Conservation (phyloP, 306 rosid species). For the Mimosa pudica region DNA sequence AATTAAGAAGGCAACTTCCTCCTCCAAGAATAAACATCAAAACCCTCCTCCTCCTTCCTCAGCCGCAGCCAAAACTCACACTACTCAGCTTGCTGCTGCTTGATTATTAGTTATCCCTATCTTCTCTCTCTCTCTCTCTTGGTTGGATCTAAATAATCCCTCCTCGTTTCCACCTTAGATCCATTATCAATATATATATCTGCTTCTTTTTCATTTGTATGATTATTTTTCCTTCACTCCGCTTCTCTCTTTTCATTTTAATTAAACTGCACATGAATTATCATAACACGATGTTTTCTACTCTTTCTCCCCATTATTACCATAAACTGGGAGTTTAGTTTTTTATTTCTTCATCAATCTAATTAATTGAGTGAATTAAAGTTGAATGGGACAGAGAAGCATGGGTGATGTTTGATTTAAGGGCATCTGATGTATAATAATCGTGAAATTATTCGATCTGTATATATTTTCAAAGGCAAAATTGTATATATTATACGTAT, state of each 20-base stretch:
- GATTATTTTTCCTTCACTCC: neutral
- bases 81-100: conserved; percentile 42
- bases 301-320: neutral
- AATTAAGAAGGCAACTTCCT: conserved; percentile 23
- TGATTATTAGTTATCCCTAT: neutral
- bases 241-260: neutral
- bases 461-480: neutral
- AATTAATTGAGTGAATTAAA: neutral
- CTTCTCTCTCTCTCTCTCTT: neutral
- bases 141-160: neutral
- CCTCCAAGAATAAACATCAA: conserved; percentile 28
- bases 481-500: neutral
- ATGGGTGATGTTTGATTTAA: too few relatives aligned
- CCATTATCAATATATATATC: neutral
- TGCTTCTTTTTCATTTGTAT: neutral
- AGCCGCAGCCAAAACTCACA: conserved; percentile 35
- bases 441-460: neutral
- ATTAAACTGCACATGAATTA: neutral
- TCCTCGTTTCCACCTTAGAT: neutral
- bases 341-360: neutral
- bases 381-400: neutral
- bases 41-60: conserved; percentile 42
- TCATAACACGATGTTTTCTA: neutral
- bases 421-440: neutral
- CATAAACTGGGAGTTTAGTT: neutral